A percentile compares a stretch with the other conserved stretches of the same genome.
These are phyloP conservation scores for Aleurites moluccanus DNA, from an alignment of 441 rosid species.

Conservation along the genomic window DNA sequence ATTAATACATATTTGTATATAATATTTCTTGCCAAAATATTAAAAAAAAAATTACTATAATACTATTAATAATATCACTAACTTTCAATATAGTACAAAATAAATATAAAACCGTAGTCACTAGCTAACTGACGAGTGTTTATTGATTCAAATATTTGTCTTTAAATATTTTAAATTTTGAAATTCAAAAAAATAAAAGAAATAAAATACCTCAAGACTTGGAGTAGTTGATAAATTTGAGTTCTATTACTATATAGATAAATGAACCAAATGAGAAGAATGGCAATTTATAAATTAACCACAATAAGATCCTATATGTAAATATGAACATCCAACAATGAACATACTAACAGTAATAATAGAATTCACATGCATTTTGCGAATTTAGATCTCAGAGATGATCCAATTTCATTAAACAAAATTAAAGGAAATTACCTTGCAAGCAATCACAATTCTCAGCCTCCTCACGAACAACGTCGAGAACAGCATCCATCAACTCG, in stretches of 20 bases:
- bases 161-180: too few relatives aligned
- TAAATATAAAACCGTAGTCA: too few relatives aligned
- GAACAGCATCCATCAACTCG: slow-evolving; percentile 93
- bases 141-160: too few relatives aligned
- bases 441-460: slow-evolving; percentile 95
- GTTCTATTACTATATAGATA: neutral
- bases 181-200: too few relatives aligned
- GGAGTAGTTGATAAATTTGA: neutral
- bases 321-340: neutral
- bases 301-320: neutral
- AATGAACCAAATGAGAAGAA: neutral
- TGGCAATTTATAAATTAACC: neutral
- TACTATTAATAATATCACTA: too few relatives aligned
- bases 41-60: too few relatives aligned
- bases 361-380: neutral
- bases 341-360: neutral
- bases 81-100: too few relatives aligned
- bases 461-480: slow-evolving; percentile 88
- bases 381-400: neutral
- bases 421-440: slow-evolving; percentile 49
- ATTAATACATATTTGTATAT: too few relatives aligned
- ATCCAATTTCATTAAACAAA: too few relatives aligned
- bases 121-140: too few relatives aligned
- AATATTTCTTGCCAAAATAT: too few relatives aligned
- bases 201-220: neutral